Conservation (phyloP, 805 yeast species). For the Ogataea ramenticola region DNA sequence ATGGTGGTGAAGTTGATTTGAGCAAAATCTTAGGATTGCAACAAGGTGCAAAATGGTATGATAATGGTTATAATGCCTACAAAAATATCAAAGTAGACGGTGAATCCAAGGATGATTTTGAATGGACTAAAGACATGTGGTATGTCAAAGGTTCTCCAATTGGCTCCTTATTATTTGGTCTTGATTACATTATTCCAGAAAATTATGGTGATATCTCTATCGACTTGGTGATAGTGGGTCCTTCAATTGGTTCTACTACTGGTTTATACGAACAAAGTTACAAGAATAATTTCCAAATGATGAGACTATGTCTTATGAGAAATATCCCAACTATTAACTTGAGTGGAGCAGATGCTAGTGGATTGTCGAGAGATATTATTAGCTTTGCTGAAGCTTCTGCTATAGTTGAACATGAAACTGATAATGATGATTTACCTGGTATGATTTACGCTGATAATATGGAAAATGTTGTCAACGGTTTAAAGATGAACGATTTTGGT, state of each 20-base stretch:
- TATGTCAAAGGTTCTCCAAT: slow-evolving; percentile 42
- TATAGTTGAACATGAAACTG: background rate
- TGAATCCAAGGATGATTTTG: background rate
- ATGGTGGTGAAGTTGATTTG: background rate
- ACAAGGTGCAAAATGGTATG: background rate
- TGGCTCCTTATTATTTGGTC: slow-evolving; percentile 33
- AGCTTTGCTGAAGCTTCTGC: slow-evolving; percentile 3
- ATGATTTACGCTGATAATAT: slow-evolving; percentile 6
- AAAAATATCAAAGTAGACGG: slow-evolving; percentile 1
- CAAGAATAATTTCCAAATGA: slow-evolving; percentile 10
- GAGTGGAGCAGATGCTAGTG: slow-evolving; percentile 4
- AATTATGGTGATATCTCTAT: slow-evolving; percentile 29
- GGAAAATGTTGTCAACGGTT: slow-evolving; percentile 6
- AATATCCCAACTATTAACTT: slow-evolving; percentile 18
- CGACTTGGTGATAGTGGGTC: slow-evolving; percentile 40
- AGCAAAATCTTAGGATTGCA: background rate
- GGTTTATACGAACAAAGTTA: slow-evolving; percentile 25
- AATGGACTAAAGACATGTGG: slow-evolving; percentile 24
- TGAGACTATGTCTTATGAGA: slow-evolving; percentile 14
- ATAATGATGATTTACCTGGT: slow-evolving; percentile 1
- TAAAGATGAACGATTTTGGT: slow-evolving; percentile 5
- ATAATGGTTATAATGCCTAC: background rate
- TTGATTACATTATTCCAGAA: slow-evolving; percentile 35
- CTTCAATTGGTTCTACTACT: slow-evolving; percentile 36
- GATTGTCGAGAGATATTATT: background rate